Percentiles rank a stretch among this genome's conserved stretches.
Evolutionary conservation across 192 early-diverging fungal species (phyloP).

Genomic region (Entophlyctis luteolus): DNA sequence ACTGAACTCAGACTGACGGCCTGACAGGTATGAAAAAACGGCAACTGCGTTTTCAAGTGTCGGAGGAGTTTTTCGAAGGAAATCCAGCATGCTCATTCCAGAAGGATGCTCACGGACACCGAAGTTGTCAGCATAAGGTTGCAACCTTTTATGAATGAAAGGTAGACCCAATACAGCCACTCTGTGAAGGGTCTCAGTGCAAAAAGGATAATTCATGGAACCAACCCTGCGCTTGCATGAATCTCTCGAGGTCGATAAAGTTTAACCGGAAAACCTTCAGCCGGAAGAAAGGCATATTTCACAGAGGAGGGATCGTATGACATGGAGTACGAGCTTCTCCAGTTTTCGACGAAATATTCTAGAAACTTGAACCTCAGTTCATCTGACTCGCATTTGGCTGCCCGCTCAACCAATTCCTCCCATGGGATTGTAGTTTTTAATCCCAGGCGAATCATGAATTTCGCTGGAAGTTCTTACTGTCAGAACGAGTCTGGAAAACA

Average conservation of each 20-base stretch:
- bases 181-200: background rate
- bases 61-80: slow-evolving; percentile 30
- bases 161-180: slow-evolving; percentile 64
- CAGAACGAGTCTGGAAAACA: background rate
- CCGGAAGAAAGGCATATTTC: slow-evolving; percentile 61
- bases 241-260: slow-evolving; percentile 61
- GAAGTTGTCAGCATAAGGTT: slow-evolving; percentile 54
- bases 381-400: slow-evolving; percentile 15
- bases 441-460: slow-evolving; percentile 37
- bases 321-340: slow-evolving; percentile 49
- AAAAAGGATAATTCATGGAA: slow-evolving; percentile 1
- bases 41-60: slow-evolving; percentile 38
- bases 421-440: slow-evolving; percentile 35
- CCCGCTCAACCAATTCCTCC: slow-evolving; percentile 25
- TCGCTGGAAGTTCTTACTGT: slow-evolving; percentile 25
- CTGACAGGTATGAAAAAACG: slow-evolving; percentile 67
- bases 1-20: slow-evolving; percentile 55
- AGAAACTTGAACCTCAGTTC: slow-evolving; percentile 49
- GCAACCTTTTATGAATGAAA: slow-evolving; percentile 55
- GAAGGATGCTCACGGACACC: slow-evolving; percentile 62
- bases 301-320: slow-evolving; percentile 50
- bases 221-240: slow-evolving; percentile 52
- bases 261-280: slow-evolving; percentile 21
- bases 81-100: slow-evolving; percentile 34
- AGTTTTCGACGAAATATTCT: slow-evolving; percentile 68